phyloP scores from a whole-genome alignment of 2,329 filamentous ascomycete species.

The Rhexocercosporidium sp. region DNA sequence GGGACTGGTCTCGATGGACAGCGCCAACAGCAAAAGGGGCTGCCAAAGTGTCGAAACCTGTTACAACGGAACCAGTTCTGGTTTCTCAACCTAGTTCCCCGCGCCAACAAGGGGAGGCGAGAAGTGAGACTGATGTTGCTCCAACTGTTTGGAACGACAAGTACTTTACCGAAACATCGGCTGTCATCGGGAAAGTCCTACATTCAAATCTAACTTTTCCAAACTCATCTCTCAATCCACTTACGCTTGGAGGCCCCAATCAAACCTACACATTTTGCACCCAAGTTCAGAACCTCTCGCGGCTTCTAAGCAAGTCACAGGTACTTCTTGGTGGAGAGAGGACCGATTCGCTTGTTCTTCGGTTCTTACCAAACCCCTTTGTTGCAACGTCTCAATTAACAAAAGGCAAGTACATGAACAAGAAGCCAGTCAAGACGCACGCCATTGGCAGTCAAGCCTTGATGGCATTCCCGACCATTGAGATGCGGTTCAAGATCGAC shows the following conservation, averaged over 20 bases:
- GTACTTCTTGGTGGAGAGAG: neutral
- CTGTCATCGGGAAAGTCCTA: constrained; percentile 34
- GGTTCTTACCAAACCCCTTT: constrained; percentile 41
- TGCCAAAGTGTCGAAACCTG: neutral
- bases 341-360: constrained; percentile 29
- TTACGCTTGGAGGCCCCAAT: neutral
- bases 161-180: constrained; percentile 33
- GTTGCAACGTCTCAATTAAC: neutral
- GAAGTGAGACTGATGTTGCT: neutral
- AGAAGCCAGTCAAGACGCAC: neutral
- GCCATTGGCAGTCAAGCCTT: constrained; percentile 31
- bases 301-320: constrained; percentile 20
- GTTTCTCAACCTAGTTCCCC: neutral
- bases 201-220: neutral
- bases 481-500: constrained; percentile 38
- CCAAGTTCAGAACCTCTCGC: constrained; percentile 34
- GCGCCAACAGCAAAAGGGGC: constrained; percentile 27
- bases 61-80: neutral
- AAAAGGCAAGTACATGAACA: constrained; percentile 8
- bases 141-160: constrained; percentile 21
- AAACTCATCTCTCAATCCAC: neutral
- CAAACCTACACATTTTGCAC: constrained; percentile 32
- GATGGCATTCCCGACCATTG: constrained; percentile 38
- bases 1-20: constrained; percentile 39
- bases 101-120: neutral